These are phyloP conservation scores for Trichophaea hybrida DNA, from an alignment of 2,329 filamentous ascomycete genomes.

Conservation along the genomic window DNA sequence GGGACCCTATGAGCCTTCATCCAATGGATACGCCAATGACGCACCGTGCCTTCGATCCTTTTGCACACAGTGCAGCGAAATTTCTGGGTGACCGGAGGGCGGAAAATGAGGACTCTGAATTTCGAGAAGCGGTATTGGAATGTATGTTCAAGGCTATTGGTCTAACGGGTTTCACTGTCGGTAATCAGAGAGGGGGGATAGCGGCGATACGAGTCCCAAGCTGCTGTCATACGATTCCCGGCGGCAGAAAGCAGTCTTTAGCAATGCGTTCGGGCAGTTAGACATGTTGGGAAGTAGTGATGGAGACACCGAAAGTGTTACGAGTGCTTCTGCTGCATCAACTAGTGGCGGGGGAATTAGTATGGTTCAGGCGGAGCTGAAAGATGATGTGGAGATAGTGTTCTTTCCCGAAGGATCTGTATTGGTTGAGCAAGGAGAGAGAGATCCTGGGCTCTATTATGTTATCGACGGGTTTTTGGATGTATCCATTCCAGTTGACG, in stretches of 20 bases:
- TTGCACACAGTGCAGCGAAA: slow-evolving; percentile 18
- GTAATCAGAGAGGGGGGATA: slow-evolving; percentile 36
- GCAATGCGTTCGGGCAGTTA: slow-evolving; percentile 82
- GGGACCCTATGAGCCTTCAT: neutral
- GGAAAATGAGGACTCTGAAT: slow-evolving; percentile 58
- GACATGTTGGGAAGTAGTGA: slow-evolving; percentile 70
- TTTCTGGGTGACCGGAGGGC: slow-evolving; percentile 18
- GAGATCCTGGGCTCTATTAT: slow-evolving; percentile 94
- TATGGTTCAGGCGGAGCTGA: slow-evolving; percentile 60
- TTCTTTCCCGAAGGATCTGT: slow-evolving; percentile 92
- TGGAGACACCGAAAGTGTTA: slow-evolving; percentile 73
- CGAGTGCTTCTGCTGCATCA: slow-evolving; percentile 49
- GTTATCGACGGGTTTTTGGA: slow-evolving; percentile 95
- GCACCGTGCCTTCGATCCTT: slow-evolving; percentile 20
- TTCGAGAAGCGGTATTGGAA: slow-evolving; percentile 77
- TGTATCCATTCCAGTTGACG: slow-evolving; percentile 65
- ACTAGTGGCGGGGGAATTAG: slow-evolving; percentile 48
- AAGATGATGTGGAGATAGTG: slow-evolving; percentile 88
- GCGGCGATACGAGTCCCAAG: slow-evolving; percentile 71
- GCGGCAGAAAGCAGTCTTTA: slow-evolving; percentile 64
- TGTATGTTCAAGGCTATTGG: slow-evolving; percentile 94
- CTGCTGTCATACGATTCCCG: slow-evolving; percentile 71
- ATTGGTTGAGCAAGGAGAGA: slow-evolving; percentile 86
- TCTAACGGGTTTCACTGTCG: slow-evolving; percentile 41
- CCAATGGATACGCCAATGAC: slow-evolving; percentile 14